phyloP scores from a whole-genome alignment of 768 basidiomycete species.

The Rhizopogon rudus region DNA sequence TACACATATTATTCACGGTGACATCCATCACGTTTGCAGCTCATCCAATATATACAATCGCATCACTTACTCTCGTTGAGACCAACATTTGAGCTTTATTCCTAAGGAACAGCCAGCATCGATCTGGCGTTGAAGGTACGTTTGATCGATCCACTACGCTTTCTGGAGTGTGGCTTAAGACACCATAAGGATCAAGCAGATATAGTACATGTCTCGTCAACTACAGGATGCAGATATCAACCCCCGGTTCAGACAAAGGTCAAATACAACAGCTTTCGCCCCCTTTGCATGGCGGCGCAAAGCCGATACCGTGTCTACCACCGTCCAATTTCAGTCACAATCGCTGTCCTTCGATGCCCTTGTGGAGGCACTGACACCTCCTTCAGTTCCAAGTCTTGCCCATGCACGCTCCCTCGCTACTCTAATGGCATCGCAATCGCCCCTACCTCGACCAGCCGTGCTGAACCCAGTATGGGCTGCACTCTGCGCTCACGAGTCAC shows the following conservation, averaged over 20 bases:
- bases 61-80: neutral
- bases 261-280: constrained; percentile 39
- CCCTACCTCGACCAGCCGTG: constrained; percentile 47
- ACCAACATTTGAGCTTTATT: neutral
- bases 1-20: too few species aligned
- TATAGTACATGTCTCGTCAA: constrained; percentile 22
- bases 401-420: constrained; percentile 60
- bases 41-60: neutral
- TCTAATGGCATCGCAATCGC: constrained; percentile 44
- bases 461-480: constrained; percentile 57
- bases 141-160: neutral
- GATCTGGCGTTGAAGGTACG: neutral
- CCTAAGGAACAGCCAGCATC: neutral
- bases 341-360: constrained; percentile 38
- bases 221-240: constrained; percentile 26
- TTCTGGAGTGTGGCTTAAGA: neutral
- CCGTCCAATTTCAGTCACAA: constrained; percentile 23
- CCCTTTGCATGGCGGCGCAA: constrained; percentile 37
- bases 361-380: constrained; percentile 41
- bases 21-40: neutral
- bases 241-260: constrained; percentile 31
- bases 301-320: constrained; percentile 22
- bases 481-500: constrained; percentile 51
- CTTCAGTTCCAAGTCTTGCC: constrained; percentile 58
- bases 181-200: neutral